Base-by-base conservation (phyloP, 306 rosid species). In the Macrotyloma uniflorum region DNA sequence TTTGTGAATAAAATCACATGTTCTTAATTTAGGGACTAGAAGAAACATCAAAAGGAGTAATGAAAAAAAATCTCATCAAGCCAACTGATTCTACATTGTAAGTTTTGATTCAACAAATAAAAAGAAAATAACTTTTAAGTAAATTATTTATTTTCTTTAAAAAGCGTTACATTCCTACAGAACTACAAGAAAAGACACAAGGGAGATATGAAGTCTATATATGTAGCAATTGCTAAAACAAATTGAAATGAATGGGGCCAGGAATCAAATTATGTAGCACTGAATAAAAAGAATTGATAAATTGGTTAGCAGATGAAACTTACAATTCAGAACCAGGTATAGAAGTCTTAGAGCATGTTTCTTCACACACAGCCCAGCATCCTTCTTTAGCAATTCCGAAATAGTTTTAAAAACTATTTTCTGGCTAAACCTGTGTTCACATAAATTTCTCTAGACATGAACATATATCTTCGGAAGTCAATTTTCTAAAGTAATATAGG, bases 321-420 rank as follows among this genome's bases (percentile, higher is more conserved):
- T 83, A 94, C 98, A 92, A 85, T 89, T 92, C 51, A 94, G 79
- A 24, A 90, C 82, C 63, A 94, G 88, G 78, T 88, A 90, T 30
- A 94, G 79, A 83, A 94, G 87, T 67, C 88, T 88, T 55, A 94
- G 79, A 14, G 88, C 86, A 78, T 81, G 86, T 33, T 73, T 90
- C 83, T 82, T 93, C 65, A 89, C 90, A 46, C 13, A 79, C 76
- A 93, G 79, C 63, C 95, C 97, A 69, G 92, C 88, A 76, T 90
- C 97, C 87, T 87, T 89, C 81, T 77, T 83, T 62, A 94, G 91
- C 82, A 92, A 80, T 74, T 86, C 85, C 32, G 89, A 57, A 53
- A 92, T 82, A 73, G 88, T 80, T 82, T 87, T 89, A 82, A 92
- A 92, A 53, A 90, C 79, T 55, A 64, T 82, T 71, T 80, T 61